Percentiles rank a stretch among this genome's conserved stretches.
These are phyloP conservation scores for Boletus sp. DNA, from an alignment of 1,284 basidiomycete species.

Conservation along the genomic window DNA sequence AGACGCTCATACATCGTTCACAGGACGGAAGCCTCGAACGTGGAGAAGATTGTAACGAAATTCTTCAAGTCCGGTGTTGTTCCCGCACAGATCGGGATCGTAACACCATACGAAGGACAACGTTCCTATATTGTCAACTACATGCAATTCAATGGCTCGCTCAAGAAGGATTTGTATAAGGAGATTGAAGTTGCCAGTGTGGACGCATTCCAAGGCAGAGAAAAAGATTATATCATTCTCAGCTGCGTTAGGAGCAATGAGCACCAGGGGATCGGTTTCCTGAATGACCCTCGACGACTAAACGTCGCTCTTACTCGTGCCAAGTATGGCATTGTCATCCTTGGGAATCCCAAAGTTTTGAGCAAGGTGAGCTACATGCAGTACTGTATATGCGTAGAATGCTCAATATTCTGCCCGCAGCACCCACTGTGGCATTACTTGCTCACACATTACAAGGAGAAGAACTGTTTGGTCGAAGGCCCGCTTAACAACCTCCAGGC, in stretches of 20 bases:
- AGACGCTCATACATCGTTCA: constrained; percentile 6
- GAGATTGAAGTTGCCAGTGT: constrained; percentile 99
- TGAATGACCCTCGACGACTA: constrained; percentile 94
- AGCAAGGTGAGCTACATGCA: constrained; percentile 74
- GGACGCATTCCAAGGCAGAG: constrained; percentile 98
- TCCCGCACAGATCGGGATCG: constrained; percentile 94
- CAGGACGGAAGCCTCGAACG: constrained; percentile 97
- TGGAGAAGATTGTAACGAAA: constrained; percentile 99
- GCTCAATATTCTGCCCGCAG: constrained; percentile 40
- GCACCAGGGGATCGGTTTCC: constrained; percentile 98
- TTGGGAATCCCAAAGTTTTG: constrained; percentile 97
- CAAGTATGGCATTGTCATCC: constrained; percentile 96
- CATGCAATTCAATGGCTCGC: constrained; percentile 97
- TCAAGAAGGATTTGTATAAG: constrained; percentile 99
- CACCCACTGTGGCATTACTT: constrained; percentile 98
- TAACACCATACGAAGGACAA: constrained; percentile 99
- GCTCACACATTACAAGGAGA: constrained; percentile 98
- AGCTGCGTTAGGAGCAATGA: constrained; percentile 99
- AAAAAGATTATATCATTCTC: constrained; percentile 99
- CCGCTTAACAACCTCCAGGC: constrained; percentile 94
- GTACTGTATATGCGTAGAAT: constrained; percentile 11
- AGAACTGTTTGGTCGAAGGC: constrained; percentile 90
- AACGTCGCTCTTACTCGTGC: constrained; percentile 98
- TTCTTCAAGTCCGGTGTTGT: constrained; percentile 99
- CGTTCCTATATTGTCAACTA: constrained; percentile 98